Conservation (phyloP, 345 rosid genomes). For the Carallia brachiata region DNA sequence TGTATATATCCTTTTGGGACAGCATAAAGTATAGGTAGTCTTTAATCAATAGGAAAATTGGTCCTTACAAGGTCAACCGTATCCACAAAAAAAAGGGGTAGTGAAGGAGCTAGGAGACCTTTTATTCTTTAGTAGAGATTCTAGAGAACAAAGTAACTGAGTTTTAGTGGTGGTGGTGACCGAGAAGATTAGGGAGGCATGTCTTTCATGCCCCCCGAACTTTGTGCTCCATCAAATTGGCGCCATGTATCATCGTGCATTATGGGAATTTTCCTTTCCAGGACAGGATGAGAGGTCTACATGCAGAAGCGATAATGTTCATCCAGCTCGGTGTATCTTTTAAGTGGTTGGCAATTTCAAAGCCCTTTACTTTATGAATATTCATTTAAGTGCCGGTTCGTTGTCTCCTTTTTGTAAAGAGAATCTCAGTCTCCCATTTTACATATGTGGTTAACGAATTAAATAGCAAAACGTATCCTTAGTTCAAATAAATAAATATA, state of each 20-base stretch:
- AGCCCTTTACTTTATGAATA: no score
- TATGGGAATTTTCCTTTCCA: not conserved
- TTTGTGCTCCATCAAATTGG: conserved; percentile 3
- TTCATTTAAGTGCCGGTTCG: conserved; percentile 12
- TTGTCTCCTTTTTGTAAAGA: not conserved
- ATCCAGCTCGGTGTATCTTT: not conserved
- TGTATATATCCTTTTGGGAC: not conserved
- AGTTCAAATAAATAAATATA: no score
- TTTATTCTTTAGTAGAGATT: not conserved
- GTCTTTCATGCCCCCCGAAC: not conserved
- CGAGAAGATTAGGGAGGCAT: not conserved
- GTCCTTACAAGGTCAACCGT: conserved; percentile 13
- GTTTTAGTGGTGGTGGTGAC: not conserved
- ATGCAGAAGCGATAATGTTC: not conserved
- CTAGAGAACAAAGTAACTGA: not conserved
- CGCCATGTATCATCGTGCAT: not conserved
- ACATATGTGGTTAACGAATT: not conserved
- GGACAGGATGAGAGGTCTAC: not conserved
- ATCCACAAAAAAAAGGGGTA: not conserved
- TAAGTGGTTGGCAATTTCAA: no score
- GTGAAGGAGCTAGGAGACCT: no score
- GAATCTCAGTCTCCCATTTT: not conserved
- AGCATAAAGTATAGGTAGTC: not conserved
- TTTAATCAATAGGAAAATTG: not conserved
- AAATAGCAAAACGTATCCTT: not conserved